Evolutionary conservation across 1,284 basidiomycete species (phyloP), one percentile per base, ranked within the genome.

Genomic region (Boletellus dicymbophilus): DNA sequence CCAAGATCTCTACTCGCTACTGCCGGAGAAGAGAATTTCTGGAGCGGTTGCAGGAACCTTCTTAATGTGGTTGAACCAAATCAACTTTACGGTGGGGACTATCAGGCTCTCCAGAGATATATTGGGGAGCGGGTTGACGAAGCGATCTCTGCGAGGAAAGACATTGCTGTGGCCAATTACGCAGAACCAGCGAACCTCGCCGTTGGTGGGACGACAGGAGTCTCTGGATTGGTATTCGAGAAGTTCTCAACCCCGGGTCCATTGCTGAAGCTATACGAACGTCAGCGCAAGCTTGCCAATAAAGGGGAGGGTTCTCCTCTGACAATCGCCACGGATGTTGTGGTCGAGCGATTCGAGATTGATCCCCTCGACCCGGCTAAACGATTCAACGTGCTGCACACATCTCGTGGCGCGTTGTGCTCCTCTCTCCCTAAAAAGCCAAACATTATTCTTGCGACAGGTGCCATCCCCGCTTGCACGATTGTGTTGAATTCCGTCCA

Each of bases 221-320:
- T 30, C 38, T 61, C 50, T 44, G 55, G 43, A 3, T 20, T 60
- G 18, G 46, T 33, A 6, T 64, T 63, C 44, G 57, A 49, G 34
- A 64, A 64, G 53, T 61, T 65, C 44, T 58, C 62, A 18, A 65
- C 63, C 5, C 61, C 63, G 6, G 62, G 62, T 13, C 62, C 63
- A 26, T 52, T 65, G 15, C 45, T 64, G 4, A 44, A 34, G 12
- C 20, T 65, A 8, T 56, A 58, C 41, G 54, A 65, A 37, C 44
- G 46, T 28, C 63, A 65, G 37, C 57, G 49, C 26, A 37, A 50
- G 30, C 61, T 53, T 11, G 55, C 51, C 18, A 48, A 54, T 33
- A 31, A 31, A 11, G 48, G 43, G 11, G 36, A 50, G 9, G 63
- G 58, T 15, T 37, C 38, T 36, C 44, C 51, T 9, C 36, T 53